Evolutionary conservation across 2,329 filamentous ascomycete species (phyloP), one percentile per base, ranked within the genome.

Genomic region (Colletotrichum noveboracense): DNA sequence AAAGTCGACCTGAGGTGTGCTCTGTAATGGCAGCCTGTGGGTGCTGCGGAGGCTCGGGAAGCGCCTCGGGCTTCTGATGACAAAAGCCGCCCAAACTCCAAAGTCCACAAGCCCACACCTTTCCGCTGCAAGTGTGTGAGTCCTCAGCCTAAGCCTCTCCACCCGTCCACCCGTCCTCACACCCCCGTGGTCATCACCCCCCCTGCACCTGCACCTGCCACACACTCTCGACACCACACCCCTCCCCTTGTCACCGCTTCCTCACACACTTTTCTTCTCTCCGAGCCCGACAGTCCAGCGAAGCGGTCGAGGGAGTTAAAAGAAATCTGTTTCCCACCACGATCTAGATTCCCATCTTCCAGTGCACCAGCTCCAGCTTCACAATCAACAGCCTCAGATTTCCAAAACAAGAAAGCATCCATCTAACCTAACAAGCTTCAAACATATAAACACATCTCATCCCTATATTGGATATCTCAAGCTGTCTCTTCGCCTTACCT

Each of bases 61-160:
- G 61, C 68, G 58, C 74, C 64, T 75, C 74, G 74, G 74, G 55
- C 48, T 68, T 60, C 70, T 75, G 74, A 75, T 73, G 74, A 75
- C 74, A 75, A 75, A 75, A 71, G 43, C 74, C 74, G 74, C 64
- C 43, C 64, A 69, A 73, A 75, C 62, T 73, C 73, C 73, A 75
- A 61, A 61, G 58, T 61, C 58, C 58, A 61, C 58, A 56, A 56
- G 34, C 34, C 52, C 38, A 55, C 26, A 24, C 56, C 68, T 64
- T 56, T 58, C n/a, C 26, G 36, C 56, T 70, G 67, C 43, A 34
- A 66, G 52, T 62, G 62, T 62, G 38, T 64, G 71, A 73, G 71
- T 73, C 71, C 67, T 73, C 66, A 68, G 55, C 71, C 71, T 60
- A 69, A 69, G 36, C 64, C 72, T 38, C 18, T 30, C 68, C 68